These are phyloP conservation scores for Pyrenula aspistea DNA, from an alignment of 495 filamentous ascomycete species.

Conservation along the genomic window DNA sequence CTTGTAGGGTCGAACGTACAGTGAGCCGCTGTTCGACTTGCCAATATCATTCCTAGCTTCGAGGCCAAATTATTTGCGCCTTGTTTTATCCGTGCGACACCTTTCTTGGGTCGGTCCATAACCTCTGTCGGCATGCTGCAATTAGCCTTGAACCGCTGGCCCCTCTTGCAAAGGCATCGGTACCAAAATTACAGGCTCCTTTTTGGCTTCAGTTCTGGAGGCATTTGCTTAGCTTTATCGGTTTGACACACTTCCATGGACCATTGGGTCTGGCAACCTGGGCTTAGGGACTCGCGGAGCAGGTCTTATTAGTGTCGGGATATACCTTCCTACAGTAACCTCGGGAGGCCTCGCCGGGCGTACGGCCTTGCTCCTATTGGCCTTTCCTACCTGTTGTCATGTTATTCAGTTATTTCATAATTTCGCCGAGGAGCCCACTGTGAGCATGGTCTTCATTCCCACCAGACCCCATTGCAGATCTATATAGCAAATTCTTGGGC, in stretches of 20 bases:
- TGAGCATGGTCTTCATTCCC: constrained; percentile 2
- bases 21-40: constrained; percentile 85
- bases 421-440: constrained; percentile 58
- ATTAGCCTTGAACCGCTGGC: no score
- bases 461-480: constrained; percentile 29
- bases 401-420: constrained; percentile 70
- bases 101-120: constrained; percentile 65
- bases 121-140: constrained; percentile 83
- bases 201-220: no score
- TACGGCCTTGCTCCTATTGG: constrained; percentile 59
- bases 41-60: constrained; percentile 84
- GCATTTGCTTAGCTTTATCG: constrained; percentile 82
- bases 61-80: constrained; percentile 76
- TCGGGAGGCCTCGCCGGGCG: constrained; percentile 58
- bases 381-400: constrained; percentile 68
- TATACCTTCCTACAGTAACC: constrained; percentile 79
- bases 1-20: constrained; percentile 77
- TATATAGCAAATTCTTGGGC: constrained; percentile 75
- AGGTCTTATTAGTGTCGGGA: constrained; percentile 72
- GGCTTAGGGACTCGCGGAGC: constrained; percentile 87
- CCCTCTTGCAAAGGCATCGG: no score
- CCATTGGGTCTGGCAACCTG: constrained; percentile 82
- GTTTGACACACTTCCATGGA: constrained; percentile 88
- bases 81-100: constrained; percentile 81
- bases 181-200: no score